Conservation (phyloP, 352 stramenopile species). For the Phytophthora sojae region DNA sequence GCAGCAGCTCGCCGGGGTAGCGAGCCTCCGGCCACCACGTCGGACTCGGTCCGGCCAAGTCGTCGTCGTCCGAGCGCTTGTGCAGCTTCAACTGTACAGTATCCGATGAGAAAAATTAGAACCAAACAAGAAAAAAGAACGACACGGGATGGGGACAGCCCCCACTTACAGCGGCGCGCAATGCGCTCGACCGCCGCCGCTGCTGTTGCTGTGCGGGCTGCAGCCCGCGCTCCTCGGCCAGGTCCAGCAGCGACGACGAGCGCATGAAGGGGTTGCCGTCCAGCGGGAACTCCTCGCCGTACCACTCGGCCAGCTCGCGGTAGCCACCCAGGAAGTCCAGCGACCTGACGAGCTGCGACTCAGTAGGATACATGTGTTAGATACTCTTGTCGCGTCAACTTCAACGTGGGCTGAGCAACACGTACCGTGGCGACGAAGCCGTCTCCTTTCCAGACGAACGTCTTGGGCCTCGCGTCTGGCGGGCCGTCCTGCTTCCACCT, state of each 20-base stretch:
- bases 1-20: slow-evolving; percentile 44
- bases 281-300: slow-evolving; percentile 77
- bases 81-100: slow-evolving; percentile 42
- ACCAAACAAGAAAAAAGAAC: slow-evolving; percentile 6
- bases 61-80: slow-evolving; percentile 18
- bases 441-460: slow-evolving; percentile 66
- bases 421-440: slow-evolving; percentile 55
- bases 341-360: slow-evolving; percentile 49
- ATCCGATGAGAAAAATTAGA: slow-evolving; percentile 24
- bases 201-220: slow-evolving; percentile 8
- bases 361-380: slow-evolving; percentile 12
- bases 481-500: slow-evolving; percentile 40
- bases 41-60: slow-evolving; percentile 17
- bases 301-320: slow-evolving; percentile 64
- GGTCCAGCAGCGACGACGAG: slow-evolving; percentile 56
- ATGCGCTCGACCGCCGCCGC: slow-evolving; percentile 14
- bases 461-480: neutral
- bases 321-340: slow-evolving; percentile 54
- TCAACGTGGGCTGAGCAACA: slow-evolving; percentile 9
- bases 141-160: neutral
- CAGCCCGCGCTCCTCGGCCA: slow-evolving; percentile 48
- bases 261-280: slow-evolving; percentile 75
- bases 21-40: slow-evolving; percentile 67
- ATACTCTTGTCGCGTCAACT: slow-evolving; percentile 15
- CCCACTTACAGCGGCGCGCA: slow-evolving; percentile 45